phyloP scores from a whole-genome alignment of 768 basidiomycete species.

The Hericium erinaceus region DNA sequence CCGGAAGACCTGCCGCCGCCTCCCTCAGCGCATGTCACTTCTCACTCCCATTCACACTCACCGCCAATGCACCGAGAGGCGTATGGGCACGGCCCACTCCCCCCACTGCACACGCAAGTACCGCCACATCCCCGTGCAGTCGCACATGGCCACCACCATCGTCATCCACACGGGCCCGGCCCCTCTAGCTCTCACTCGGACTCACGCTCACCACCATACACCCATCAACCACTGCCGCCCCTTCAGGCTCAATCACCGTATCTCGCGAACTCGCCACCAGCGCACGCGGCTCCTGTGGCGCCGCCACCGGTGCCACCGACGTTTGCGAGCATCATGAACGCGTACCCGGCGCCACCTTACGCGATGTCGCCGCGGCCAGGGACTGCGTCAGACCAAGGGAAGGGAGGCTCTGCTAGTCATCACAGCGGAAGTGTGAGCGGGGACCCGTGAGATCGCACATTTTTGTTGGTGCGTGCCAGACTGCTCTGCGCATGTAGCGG shows the following conservation, averaged over 20 bases:
- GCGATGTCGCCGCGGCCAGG: slow-evolving; percentile 19
- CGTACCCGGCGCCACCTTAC: slow-evolving; percentile 37
- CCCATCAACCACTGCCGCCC: slow-evolving; percentile 4
- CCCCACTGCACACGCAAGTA: background rate
- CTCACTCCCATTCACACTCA: slow-evolving; percentile 17
- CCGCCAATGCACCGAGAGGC: slow-evolving; percentile 21
- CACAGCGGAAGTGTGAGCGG: slow-evolving; percentile 5
- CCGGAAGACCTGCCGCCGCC: slow-evolving; percentile 9
- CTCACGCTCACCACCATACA: slow-evolving; percentile 20
- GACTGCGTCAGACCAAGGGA: slow-evolving; percentile 20
- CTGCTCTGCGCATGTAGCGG: background rate
- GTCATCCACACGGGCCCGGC: slow-evolving; percentile 1
- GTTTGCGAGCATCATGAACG: slow-evolving; percentile 64
- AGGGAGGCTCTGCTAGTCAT: slow-evolving; percentile 9
- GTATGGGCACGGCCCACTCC: slow-evolving; percentile 13
- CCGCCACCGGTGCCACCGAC: slow-evolving; percentile 37
- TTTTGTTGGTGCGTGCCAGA: background rate
- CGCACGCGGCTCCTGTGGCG: slow-evolving; percentile 6
- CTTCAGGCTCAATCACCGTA: slow-evolving; percentile 14
- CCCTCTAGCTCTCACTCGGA: slow-evolving; percentile 8
- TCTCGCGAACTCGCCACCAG: slow-evolving; percentile 20
- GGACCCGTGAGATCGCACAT: background rate
- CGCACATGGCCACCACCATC: background rate
- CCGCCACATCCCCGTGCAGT: background rate
- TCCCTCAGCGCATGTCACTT: slow-evolving; percentile 13